phyloP scores from a whole-genome alignment of 257 asterid species.

The Solanum dulcamara region DNA sequence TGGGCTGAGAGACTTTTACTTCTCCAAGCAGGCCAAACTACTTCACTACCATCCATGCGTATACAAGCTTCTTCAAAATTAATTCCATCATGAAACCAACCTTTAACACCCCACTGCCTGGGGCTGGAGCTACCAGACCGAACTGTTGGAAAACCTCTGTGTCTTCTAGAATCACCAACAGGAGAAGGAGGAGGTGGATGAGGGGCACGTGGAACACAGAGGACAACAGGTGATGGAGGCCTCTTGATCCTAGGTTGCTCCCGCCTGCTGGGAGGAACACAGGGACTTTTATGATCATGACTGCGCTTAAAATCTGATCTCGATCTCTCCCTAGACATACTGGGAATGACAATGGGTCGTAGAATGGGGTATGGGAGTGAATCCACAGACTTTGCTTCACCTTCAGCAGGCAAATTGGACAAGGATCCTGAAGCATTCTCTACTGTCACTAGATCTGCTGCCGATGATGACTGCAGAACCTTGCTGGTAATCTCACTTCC shows the following conservation, averaged over 20 bases:
- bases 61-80: conserved; percentile 78
- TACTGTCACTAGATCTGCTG: conserved; percentile 61
- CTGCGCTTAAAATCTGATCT: conserved; percentile 69
- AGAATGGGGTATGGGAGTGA: conserved; percentile 84
- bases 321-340: conserved; percentile 83
- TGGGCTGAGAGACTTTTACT: conserved; percentile 72
- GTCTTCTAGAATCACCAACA: conserved; percentile 80
- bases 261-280: conserved; percentile 81
- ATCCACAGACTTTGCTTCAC: conserved; percentile 67
- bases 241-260: conserved; percentile 91
- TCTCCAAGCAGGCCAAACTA: conserved; percentile 98
- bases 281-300: conserved; percentile 89
- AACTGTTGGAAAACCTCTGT: conserved; percentile 89
- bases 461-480: conserved; percentile 69
- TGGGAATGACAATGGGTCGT: conserved; percentile 96
- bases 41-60: conserved; percentile 83
- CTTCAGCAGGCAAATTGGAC: conserved; percentile 57
- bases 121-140: conserved; percentile 99
- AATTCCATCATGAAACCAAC: conserved; percentile 92
- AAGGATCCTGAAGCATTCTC: conserved; percentile 67
- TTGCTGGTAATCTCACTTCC: conserved; percentile 78
- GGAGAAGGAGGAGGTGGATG: conserved; percentile 98
- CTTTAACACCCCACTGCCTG: conserved; percentile 97
- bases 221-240: conserved; percentile 98
- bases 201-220: conserved; percentile 97